Percentiles rank a stretch among this genome's conserved stretches.
Conservation (phyloP, 2,329 filamentous ascomycete species). For the Nothophaeocryptopus gaeumannii region DNA sequence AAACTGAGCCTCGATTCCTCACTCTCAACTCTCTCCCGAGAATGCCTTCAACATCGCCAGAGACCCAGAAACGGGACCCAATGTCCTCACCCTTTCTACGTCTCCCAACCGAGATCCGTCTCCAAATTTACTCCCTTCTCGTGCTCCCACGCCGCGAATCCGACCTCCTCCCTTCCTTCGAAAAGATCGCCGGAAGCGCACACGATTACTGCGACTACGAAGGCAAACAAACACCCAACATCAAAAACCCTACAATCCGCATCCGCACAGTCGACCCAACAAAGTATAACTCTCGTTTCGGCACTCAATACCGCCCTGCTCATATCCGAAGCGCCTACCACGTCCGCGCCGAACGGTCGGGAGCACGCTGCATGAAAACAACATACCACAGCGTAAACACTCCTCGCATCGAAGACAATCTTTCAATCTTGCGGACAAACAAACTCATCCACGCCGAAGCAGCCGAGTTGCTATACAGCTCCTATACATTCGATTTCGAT, state of each 20-base stretch:
- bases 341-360: slow-evolving; percentile 42
- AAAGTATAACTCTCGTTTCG: slow-evolving; percentile 27
- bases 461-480: slow-evolving; percentile 55
- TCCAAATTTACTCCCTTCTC: slow-evolving; percentile 48
- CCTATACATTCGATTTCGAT: slow-evolving; percentile 59
- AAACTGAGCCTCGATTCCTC: slow-evolving; percentile 12
- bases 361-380: slow-evolving; percentile 47
- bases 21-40: slow-evolving; percentile 15
- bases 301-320: slow-evolving; percentile 11
- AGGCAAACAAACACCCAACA: not conserved
- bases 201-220: slow-evolving; percentile 45
- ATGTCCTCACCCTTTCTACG: slow-evolving; percentile 38
- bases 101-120: slow-evolving; percentile 46
- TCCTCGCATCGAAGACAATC: slow-evolving; percentile 35
- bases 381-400: slow-evolving; percentile 55
- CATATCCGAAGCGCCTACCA: slow-evolving; percentile 40
- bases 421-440: slow-evolving; percentile 31
- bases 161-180: slow-evolving; percentile 33
- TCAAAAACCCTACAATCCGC: slow-evolving; percentile 35
- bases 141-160: slow-evolving; percentile 35
- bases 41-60: slow-evolving; percentile 13
- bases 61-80: not conserved
- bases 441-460: slow-evolving; percentile 55
- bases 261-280: slow-evolving; percentile 46
- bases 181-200: slow-evolving; percentile 34